Base-by-base conservation (phyloP, 495 filamentous ascomycete genomes). In the Talaromyces ruber region DNA sequence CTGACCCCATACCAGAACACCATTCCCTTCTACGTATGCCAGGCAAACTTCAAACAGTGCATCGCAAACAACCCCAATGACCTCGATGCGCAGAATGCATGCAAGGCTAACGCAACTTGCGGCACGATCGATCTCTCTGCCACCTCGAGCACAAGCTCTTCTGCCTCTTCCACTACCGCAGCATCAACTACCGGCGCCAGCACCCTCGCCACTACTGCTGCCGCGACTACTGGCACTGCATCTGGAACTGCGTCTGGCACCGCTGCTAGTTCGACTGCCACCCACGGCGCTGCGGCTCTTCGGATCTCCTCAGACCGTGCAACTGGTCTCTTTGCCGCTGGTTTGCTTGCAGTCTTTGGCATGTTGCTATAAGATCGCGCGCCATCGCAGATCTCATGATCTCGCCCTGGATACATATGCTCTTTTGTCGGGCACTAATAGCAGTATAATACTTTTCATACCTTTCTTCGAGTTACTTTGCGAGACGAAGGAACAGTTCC, bases 11-110 rank as follows among this genome's bases (percentile, higher is more conserved):
- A 83, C 73, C 52, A 68, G 34, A 68, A 79, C 66, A 85, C 82
- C 26, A 70, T 87, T 32, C 85, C 85, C 47, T 84, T 77, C 73
- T 79, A 74, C 68, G 76, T 82, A 67, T 88, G 85, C 75, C 55
- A 79, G 47, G 68, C 67, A 26, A 80, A 73, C 66, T 82, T 68
- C 62, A 68, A 59, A 52, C 71, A 82, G 63, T 88, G 85, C 72
- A 78, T 84, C 64, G 39, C 64, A 4, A 61, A 71, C 43, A 70
- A 82, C 69, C 72, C 76, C 62, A 69, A 76, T 58, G 72, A 82
- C 55, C 53, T 47, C 22, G 22, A 57, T 12, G 61, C 29, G 7
- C 61, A 63, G 11, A 21, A 58, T 2, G 28, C 58, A 32, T 63
- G 61, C 54, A 63, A 58, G 53, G 55, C 25, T 14, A 58, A 50